These are phyloP conservation scores for Batkoa obscura DNA, from an alignment of 371 early-diverging fungal species.

Conservation along the genomic window DNA sequence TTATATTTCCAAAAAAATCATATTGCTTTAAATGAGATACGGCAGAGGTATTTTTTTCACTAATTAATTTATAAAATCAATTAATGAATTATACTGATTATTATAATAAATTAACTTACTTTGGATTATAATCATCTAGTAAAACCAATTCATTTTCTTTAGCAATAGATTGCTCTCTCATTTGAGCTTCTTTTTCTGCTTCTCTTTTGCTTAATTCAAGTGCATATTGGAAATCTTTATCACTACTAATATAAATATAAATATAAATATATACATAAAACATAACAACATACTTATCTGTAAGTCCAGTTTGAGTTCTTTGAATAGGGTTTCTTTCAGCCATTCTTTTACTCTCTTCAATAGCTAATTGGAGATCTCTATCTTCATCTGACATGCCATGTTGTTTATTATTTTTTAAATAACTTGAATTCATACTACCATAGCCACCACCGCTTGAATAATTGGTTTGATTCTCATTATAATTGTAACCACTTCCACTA, in stretches of 20 bases:
- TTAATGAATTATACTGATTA: too few relatives aligned
- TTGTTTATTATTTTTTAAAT: not conserved
- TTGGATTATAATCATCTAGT: slow-evolving; percentile 5
- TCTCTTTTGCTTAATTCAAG: slow-evolving; percentile 37
- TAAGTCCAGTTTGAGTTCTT: slow-evolving; percentile 14
- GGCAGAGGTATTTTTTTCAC: not conserved
- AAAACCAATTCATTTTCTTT: slow-evolving; percentile 9
- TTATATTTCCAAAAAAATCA: slow-evolving; percentile 5
- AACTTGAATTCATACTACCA: not conserved
- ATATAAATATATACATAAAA: not conserved
- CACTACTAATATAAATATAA: slow-evolving; percentile 18
- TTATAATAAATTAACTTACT: not conserved
- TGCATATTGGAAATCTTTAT: slow-evolving; percentile 29
- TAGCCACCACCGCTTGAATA: not conserved
- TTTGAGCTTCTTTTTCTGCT: slow-evolving; percentile 29
- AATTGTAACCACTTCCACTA: slow-evolving; percentile 19
- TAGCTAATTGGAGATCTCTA: slow-evolving; percentile 53
- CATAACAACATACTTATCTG: slow-evolving; percentile 10
- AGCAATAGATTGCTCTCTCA: slow-evolving; percentile 13
- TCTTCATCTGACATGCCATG: slow-evolving; percentile 45
- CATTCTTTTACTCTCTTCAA: slow-evolving; percentile 61
- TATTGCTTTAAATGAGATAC: not conserved
- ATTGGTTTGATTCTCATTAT: slow-evolving; percentile 3
- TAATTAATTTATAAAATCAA: too few relatives aligned
- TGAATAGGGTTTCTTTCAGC: slow-evolving; percentile 27